Base-by-base conservation (phyloP, 169 alveolate species). In the Toxoplasma gondii region DNA sequence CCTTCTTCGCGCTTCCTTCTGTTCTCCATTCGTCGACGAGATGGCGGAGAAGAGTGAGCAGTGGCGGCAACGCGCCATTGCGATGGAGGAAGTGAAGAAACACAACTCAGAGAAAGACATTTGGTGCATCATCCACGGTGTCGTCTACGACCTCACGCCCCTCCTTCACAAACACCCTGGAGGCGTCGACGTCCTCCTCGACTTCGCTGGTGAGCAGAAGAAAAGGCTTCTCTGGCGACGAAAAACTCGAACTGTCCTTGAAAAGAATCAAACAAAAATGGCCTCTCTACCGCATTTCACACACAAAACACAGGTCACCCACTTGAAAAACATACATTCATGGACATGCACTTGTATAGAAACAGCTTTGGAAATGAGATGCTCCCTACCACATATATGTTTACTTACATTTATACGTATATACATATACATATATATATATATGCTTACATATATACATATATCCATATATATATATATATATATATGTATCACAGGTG, bases 121-220 rank as follows among this genome's bases (percentile, higher is more conserved):
- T 81, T 97, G 98, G 98, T 94, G 96, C 43, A 84, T 94, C 45
- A 88, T 97, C 67, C 86, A 96, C 64, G 98, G 97, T 29, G 96
- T 96, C 43, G 98, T 97, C 43, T 97, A 93, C 88, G 98, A 97
- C 83, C 92, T 96, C 44, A 96, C 98, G 53, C 44, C 91, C n/a
- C 96, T 93, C 74, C 82, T 96, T 27, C 36, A 80, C 10, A 84
- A 81, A 34, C 97, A 94, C 54, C 97, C 97, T 27, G 97, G 97
- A 31, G 96, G 97, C 36, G 82, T 64, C 31, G 91, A 81, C 19
- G 84, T 92, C 39, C 69, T 91, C 90, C 10, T 91, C 43, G 90
- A 91, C 29, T 80, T 45, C 58, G 94, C 92, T 5, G 94, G 94
- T 67, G 64, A 17, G 39, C 44, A 36, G 44, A 78, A 2, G 39